phyloP scores from a whole-genome alignment of 2,329 filamentous ascomycete species.

The Xylariaceae sp. region DNA sequence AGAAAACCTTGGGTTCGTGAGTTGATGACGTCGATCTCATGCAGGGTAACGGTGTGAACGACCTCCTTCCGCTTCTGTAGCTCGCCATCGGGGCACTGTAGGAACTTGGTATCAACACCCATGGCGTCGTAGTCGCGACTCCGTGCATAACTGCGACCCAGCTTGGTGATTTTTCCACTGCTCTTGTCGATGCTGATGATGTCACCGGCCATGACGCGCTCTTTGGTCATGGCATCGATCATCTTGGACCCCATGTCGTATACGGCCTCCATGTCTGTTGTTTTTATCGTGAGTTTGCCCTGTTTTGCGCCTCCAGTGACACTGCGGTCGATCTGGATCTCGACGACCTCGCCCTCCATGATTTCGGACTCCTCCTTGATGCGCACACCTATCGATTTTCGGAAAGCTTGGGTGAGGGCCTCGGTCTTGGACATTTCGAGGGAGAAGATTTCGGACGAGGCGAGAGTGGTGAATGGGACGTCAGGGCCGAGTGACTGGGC shows the following conservation, averaged over 20 bases:
- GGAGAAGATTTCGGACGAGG: slow-evolving; percentile 96
- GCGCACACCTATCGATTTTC: slow-evolving; percentile 94
- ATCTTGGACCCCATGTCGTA: slow-evolving; percentile 99
- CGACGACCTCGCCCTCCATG: slow-evolving; percentile 97
- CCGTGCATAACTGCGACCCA: slow-evolving; percentile 89
- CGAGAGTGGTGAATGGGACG: slow-evolving; percentile 93
- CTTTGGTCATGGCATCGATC: slow-evolving; percentile 99
- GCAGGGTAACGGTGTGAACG: slow-evolving; percentile 91
- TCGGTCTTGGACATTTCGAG: slow-evolving; percentile 99
- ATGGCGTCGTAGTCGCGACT: slow-evolving; percentile 98
- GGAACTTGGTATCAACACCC: slow-evolving; percentile 96
- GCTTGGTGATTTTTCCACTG: slow-evolving; percentile 95
- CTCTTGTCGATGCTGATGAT: slow-evolving; percentile 99
- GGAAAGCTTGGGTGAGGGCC: slow-evolving; percentile 96
- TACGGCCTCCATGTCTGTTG: slow-evolving; percentile 98
- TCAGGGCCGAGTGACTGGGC: slow-evolving; percentile 91
- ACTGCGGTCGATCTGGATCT: slow-evolving; percentile 97
- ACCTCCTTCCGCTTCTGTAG: slow-evolving; percentile 96
- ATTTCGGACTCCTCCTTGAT: slow-evolving; percentile 99
- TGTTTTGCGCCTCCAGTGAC: slow-evolving; percentile 97
- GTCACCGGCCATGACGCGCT: slow-evolving; percentile 97
- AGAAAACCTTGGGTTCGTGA: slow-evolving; percentile 97
- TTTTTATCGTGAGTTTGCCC: slow-evolving; percentile 98
- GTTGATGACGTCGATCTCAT: slow-evolving; percentile 99
- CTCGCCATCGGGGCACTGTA: slow-evolving; percentile 96